Base-by-base conservation (phyloP, 805 yeast genomes). In the Candida loeiensis region DNA sequence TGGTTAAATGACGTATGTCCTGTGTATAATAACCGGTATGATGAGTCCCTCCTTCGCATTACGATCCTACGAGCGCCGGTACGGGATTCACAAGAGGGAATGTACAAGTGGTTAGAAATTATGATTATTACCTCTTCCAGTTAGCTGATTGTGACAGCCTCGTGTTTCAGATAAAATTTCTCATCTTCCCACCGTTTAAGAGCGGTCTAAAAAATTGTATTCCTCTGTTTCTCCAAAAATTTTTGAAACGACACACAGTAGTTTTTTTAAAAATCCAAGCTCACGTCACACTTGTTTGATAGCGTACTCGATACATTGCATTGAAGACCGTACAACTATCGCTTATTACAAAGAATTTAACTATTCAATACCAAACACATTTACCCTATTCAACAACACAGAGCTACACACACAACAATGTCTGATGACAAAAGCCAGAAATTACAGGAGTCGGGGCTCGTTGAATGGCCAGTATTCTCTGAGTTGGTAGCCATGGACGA, bases 401-500 rank as follows among this genome's bases (percentile, higher is more conserved):
- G 9, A 26, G 29, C 21, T 14, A 19, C 11, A 17, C 29, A 24
- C n/a, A 15, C 19, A 34, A 21, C 29, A 14, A 37, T 37, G 40
- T 36, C 45, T 2, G 49, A 47, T 32, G 45, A 43, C 14, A 43
- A 47, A 31, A 52, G 44, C 38, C 51, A 47, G 35, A 46, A 49
- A 36, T 58, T 69, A 44, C 72, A 74, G 49, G 67, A 64, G 50
- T 58, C 79, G 7, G 95, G 86, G 29, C 69, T 86, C 47, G 82
- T 93, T 45, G 90, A 89, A 59, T 88, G 96, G 96, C 68, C 76
- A 31, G 91, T 89, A 20, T 83, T 93, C 58, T 79, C 82, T 41
- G 98, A 93, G 66, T 73, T 93, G 43, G 76, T 90, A 37, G 81
- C 86, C 39, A 90, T 93, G 97, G 99, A 93, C 62, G 96, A 91